Evolutionary conservation across 2,329 filamentous ascomycete genomes (phyloP).

Genomic region (Trichoderma atroviride): DNA sequence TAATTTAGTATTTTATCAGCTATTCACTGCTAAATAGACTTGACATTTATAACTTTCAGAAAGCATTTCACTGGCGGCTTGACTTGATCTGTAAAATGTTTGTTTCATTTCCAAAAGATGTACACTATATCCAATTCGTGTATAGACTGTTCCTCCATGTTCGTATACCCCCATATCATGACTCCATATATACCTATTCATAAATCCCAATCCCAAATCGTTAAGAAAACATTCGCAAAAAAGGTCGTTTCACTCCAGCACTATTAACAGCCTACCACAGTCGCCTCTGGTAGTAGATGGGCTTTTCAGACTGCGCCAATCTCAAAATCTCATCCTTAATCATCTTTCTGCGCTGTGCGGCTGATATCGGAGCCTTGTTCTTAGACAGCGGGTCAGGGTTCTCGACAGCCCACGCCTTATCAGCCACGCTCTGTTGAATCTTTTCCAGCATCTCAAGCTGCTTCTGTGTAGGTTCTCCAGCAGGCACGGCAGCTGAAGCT

Average conservation of each 20-base stretch:
- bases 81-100: background rate
- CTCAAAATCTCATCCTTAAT: conserved; percentile 61
- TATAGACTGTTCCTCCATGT: background rate
- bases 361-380: conserved; percentile 52
- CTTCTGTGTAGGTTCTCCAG: conserved; percentile 30
- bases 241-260: too few species aligned
- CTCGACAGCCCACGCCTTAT: conserved; percentile 40
- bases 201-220: background rate
- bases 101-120: background rate
- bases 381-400: conserved; percentile 43
- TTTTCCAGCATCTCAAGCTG: conserved; percentile 40
- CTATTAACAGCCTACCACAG: conserved; percentile 47
- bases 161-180: background rate
- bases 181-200: background rate
- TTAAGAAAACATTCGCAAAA: background rate
- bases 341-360: conserved; percentile 56
- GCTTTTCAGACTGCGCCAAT: conserved; percentile 50
- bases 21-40: background rate
- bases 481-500: background rate
- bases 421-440: conserved; percentile 38
- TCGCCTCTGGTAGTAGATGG: conserved; percentile 57
- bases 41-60: background rate
- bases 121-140: background rate
- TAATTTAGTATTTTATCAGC: background rate
- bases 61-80: background rate